These are phyloP conservation scores for Rhodotorula sp. DNA, from an alignment of 1,284 basidiomycete genomes.

Conservation along the genomic window DNA sequence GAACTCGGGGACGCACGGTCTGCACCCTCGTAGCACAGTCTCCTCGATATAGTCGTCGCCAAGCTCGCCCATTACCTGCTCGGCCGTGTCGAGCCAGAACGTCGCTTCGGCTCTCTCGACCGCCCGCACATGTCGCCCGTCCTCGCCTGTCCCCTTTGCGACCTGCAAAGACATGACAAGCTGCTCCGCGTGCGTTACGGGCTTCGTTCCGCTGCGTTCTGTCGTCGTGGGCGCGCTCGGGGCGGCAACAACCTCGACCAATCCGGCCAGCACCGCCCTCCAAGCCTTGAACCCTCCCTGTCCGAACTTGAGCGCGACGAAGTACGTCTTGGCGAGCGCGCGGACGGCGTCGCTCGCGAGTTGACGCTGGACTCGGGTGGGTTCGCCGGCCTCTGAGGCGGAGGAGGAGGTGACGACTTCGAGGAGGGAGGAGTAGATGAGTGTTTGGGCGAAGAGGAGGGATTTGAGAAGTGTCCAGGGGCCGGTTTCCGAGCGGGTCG, in stretches of 20 bases:
- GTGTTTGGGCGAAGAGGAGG: conserved; percentile 41
- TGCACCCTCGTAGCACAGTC: conserved; percentile 20
- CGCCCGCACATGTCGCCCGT: conserved; percentile 14
- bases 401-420: conserved; percentile 29
- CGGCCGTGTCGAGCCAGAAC: conserved; percentile 41
- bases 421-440: conserved; percentile 40
- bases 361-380: conserved; percentile 23
- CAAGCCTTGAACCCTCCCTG: conserved; percentile 41
- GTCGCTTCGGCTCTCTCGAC: conserved; percentile 34
- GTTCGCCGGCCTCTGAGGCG: neutral
- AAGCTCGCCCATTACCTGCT: conserved; percentile 37
- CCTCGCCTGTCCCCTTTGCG: neutral
- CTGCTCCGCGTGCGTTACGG: conserved; percentile 13
- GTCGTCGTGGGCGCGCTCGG: neutral
- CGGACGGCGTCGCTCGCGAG: conserved; percentile 34
- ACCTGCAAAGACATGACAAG: conserved; percentile 30
- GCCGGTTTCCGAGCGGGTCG: conserved; percentile 28
- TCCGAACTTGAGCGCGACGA: conserved; percentile 41
- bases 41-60: conserved; percentile 35
- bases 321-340: conserved; percentile 37
- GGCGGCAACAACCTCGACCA: conserved; percentile 35
- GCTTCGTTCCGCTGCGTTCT: neutral
- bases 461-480: conserved; percentile 43
- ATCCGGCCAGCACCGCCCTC: conserved; percentile 37
- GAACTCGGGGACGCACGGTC: conserved; percentile 26